Conservation (phyloP, 495 filamentous ascomycete species). For the Neurospora sp. region DNA sequence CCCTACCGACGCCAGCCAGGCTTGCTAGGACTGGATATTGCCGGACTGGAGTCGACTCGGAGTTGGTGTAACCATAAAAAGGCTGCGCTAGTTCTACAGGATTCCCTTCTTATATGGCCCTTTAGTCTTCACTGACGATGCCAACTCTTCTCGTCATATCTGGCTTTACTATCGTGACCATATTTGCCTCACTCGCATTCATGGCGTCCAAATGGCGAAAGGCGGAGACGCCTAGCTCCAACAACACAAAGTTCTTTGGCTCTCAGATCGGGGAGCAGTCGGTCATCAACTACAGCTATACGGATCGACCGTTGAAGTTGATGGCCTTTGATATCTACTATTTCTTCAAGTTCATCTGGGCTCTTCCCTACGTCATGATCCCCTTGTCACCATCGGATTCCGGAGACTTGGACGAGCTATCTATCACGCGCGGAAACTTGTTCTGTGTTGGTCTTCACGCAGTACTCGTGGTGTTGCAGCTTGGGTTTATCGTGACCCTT, state of each 20-base stretch:
- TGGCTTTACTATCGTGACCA: slow-evolving; percentile 5
- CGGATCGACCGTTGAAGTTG: slow-evolving; percentile 47
- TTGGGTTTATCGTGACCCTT: slow-evolving; percentile 38
- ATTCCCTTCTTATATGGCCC: background rate
- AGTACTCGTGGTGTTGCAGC: slow-evolving; percentile 41
- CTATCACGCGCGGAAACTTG: slow-evolving; percentile 38
- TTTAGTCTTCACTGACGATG: background rate
- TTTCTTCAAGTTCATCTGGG: slow-evolving; percentile 39
- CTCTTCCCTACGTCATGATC: slow-evolving; percentile 42
- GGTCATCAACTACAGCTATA: slow-evolving; percentile 46
- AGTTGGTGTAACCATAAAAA: background rate
- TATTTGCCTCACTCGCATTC: slow-evolving; percentile 4
- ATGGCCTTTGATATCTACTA: slow-evolving; percentile 45
- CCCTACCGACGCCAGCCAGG: background rate
- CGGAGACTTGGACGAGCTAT: slow-evolving; percentile 49
- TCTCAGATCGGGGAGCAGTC: slow-evolving; percentile 42
- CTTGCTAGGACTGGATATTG: background rate
- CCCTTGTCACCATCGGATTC: slow-evolving; percentile 42
- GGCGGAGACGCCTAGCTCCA: background rate
- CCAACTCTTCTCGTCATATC: background rate
- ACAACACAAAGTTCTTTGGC: slow-evolving; percentile 31
- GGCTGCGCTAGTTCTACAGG: background rate
- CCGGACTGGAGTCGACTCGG: background rate
- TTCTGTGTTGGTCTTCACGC: slow-evolving; percentile 41
- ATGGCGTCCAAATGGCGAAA: slow-evolving; percentile 6